Base-by-base conservation (phyloP, 768 basidiomycete genomes). In the Boletus rufocinnamomeus region DNA sequence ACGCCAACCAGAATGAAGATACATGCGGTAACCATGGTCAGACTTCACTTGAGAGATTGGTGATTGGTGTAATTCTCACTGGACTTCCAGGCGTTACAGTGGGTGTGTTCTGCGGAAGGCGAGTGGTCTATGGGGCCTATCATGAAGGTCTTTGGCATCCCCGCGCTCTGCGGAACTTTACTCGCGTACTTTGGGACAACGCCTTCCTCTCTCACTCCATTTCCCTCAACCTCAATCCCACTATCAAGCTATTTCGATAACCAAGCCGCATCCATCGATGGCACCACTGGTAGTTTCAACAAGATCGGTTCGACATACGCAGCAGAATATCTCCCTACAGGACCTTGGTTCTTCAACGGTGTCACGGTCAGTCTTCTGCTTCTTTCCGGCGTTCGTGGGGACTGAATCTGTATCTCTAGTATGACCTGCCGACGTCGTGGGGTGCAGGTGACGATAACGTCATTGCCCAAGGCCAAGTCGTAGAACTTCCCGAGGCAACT, bases 371-470 rank as follows among this genome's bases (percentile, higher is more conserved):
- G 54, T 68, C 46, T 30, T 10, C 25, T 41, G 27, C 19, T 13
- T n/a, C n/a, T 28, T n/a, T 6, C 27, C n/a, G 2, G 27, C 17
- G 7, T 52, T 21, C 25, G 50, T 40, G 25, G 48, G 43, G 21
- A 40, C 28, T 55, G 41, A 53, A 38, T 40, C 16, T 23, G 2
- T 32, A 4, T 14, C 7, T n/a, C n/a, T 46, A 82, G 79, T 82
- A 80, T 52, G 72, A 74, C 40, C 66, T 82, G 21, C 80, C 80
- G 19, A 47, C 63, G 9, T 51, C 63, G 2, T 81, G 81, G 79
- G 79, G 79, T n/a, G 40, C 46, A 13, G 63, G 56, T 9, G 43
- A 69, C 19, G 82, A 84, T 60, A 84, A 84, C 55, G 68, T 81
- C 27, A 64, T 83, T 30, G 73, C 79, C 17, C 58, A 75, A 8